A percentile compares a stretch with the other conserved stretches of the same genome.
phyloP scores from a whole-genome alignment of 1,139 yeast species.

The Suhomyces chickasaworum region DNA sequence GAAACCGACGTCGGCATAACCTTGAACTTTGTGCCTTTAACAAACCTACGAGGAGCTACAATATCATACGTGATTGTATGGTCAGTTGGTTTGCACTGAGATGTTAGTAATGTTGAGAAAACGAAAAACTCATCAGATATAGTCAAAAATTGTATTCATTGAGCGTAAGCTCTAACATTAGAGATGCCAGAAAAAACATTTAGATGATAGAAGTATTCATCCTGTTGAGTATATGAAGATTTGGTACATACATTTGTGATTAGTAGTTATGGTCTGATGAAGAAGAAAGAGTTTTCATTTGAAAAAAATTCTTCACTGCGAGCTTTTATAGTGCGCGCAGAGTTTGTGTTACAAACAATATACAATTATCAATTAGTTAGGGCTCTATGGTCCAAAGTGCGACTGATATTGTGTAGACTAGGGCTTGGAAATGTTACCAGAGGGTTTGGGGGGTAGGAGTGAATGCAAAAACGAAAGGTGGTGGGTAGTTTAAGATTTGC shows the following conservation, averaged over 20 bases:
- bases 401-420: not conserved
- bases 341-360: not conserved
- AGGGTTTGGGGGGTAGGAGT: no score
- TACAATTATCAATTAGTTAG: no score
- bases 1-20: not conserved
- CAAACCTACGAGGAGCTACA: not conserved
- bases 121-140: constrained; percentile 41
- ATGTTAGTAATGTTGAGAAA: constrained; percentile 4
- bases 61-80: not conserved
- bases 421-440: no score
- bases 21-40: not conserved
- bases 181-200: constrained; percentile 74
- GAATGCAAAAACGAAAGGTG: no score
- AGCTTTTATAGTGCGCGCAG: constrained; percentile 12
- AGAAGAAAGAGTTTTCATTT: not conserved
- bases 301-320: not conserved
- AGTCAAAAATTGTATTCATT: constrained; percentile 59
- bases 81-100: not conserved
- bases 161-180: constrained; percentile 65
- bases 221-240: constrained; percentile 23
- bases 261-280: not conserved
- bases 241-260: constrained; percentile 1
- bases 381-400: not conserved
- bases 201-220: constrained; percentile 39
- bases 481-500: no score